Conservation (phyloP, 176 grass and related monocot species). For the Areca catechu region DNA sequence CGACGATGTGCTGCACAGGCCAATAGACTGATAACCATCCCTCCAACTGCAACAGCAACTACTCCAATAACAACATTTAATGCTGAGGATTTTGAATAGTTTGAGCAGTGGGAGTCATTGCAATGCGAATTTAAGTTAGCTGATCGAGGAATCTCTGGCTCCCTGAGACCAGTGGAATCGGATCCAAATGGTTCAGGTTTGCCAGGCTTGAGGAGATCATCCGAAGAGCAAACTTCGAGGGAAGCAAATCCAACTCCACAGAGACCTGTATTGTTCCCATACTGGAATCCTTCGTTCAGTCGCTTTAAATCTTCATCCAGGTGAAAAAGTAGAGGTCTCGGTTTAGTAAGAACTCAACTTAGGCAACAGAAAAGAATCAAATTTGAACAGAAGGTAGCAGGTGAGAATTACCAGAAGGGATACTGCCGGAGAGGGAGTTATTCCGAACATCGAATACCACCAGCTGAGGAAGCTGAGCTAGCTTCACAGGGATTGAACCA, state of each 20-base stretch:
- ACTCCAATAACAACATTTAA: slow-evolving; percentile 37
- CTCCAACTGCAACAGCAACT: slow-evolving; percentile 32
- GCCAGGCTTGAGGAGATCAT: slow-evolving; percentile 23
- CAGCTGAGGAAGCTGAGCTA: slow-evolving; percentile 41
- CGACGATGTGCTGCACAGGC: slow-evolving; percentile 43
- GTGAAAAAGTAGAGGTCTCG: background rate
- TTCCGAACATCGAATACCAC: slow-evolving; percentile 45
- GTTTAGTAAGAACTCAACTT: background rate
- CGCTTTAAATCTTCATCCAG: slow-evolving; percentile 51
- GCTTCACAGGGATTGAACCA: slow-evolving; percentile 63
- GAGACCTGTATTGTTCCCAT: slow-evolving; percentile 55
- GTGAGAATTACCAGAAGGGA: slow-evolving; percentile 51
- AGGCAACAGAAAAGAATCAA: background rate
- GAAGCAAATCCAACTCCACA: slow-evolving; percentile 52
- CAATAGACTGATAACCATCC: slow-evolving; percentile 10
- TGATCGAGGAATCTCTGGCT: slow-evolving; percentile 40
- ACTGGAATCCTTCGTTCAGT: slow-evolving; percentile 43
- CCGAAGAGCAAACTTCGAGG: slow-evolving; percentile 38
- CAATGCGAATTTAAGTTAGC: slow-evolving; percentile 21
- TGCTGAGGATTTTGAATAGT: slow-evolving; percentile 23
- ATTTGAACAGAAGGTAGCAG: background rate
- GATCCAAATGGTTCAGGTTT: slow-evolving; percentile 61
- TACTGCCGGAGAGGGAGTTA: slow-evolving; percentile 68
- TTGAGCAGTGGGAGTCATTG: slow-evolving; percentile 16
- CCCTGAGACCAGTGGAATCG: slow-evolving; percentile 20